Percentiles rank a stretch among this genome's conserved stretches.
Evolutionary conservation across 2,329 filamentous ascomycete genomes (phyloP).

Genomic region (Cladorrhinum sp.): DNA sequence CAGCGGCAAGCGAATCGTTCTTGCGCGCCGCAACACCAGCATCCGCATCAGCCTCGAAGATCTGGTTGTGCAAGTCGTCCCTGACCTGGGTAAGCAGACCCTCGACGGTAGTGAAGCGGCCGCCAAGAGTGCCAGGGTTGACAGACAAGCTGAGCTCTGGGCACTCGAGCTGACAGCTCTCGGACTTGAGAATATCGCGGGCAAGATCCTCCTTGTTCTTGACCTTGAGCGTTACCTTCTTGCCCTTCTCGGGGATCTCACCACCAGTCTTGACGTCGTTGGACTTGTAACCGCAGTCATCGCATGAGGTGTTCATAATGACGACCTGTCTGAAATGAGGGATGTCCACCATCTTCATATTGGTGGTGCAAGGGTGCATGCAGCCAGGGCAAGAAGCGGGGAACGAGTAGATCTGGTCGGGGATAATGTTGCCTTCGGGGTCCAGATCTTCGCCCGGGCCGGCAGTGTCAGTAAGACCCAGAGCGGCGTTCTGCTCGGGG

Average conservation of each 20-base stretch:
- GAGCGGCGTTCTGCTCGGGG: constrained; percentile 77
- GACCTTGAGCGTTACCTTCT: constrained; percentile 76
- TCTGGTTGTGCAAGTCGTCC: constrained; percentile 81
- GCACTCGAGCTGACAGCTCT: constrained; percentile 83
- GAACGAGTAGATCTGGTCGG: constrained; percentile 90
- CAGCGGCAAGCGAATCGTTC: constrained; percentile 72
- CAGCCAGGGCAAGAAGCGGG: constrained; percentile 90
- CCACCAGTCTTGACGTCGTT: constrained; percentile 98
- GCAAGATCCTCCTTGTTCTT: constrained; percentile 69
- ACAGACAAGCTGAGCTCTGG: constrained; percentile 84
- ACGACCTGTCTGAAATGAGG: constrained; percentile 97
- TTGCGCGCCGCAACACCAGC: constrained; percentile 58
- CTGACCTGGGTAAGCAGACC: constrained; percentile 89
- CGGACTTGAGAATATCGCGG: constrained; percentile 93
- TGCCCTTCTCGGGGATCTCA: constrained; percentile 80
- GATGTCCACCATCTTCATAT: constrained; percentile 99
- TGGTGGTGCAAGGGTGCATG: constrained; percentile 78
- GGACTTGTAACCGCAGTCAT: constrained; percentile 86
- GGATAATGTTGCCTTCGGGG: constrained; percentile 74
- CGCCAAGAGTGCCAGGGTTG: constrained; percentile 90
- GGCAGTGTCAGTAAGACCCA: constrained; percentile 67
- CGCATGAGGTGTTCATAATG: constrained; percentile 90
- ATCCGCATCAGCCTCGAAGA: constrained; percentile 71
- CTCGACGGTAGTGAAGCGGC: constrained; percentile 95
- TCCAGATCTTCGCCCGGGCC: constrained; percentile 48